Conservation (phyloP, 768 basidiomycete species). For the Kwoniella dendrophila region DNA sequence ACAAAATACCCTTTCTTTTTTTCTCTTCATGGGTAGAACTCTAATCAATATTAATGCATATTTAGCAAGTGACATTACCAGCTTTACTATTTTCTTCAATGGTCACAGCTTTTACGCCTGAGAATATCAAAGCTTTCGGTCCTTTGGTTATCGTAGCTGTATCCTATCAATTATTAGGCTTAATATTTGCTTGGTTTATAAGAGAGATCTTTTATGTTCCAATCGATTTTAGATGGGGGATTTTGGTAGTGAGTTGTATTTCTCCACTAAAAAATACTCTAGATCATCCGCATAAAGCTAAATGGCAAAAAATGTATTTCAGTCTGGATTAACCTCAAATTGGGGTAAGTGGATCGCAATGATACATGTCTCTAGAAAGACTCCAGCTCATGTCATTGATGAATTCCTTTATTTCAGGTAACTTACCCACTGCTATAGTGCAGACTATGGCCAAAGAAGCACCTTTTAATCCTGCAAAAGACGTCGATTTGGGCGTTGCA, state of each 20-base stretch:
- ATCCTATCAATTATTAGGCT: slow-evolving; percentile 54
- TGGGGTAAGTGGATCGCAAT: background rate
- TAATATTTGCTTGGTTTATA: slow-evolving; percentile 56
- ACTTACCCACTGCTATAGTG: slow-evolving; percentile 61
- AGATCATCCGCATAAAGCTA: no score
- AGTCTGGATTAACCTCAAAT: slow-evolving; percentile 8
- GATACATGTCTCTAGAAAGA: background rate
- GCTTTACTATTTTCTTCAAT: slow-evolving; percentile 62
- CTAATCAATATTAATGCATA: no score
- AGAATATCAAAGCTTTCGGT: slow-evolving; percentile 60
- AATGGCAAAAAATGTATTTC: background rate
- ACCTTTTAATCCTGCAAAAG: slow-evolving; percentile 59
- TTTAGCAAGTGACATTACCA: slow-evolving; percentile 59
- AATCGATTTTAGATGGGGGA: slow-evolving; percentile 61
- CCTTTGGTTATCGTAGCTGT: slow-evolving; percentile 59
- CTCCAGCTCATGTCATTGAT: no score
- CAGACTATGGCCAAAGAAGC: slow-evolving; percentile 58
- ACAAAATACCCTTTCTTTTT: slow-evolving; percentile 19
- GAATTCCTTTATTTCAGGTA: slow-evolving; percentile 41
- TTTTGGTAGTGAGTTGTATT: slow-evolving; percentile 58
- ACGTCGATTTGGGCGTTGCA: slow-evolving; percentile 57
- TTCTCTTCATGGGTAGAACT: background rate
- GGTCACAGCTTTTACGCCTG: slow-evolving; percentile 60
- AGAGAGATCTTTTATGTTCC: slow-evolving; percentile 62
- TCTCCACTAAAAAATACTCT: no score